These are phyloP conservation scores for Simmondsia chinensis DNA, from an alignment of 148 eudicot genomes.

Conservation along the genomic window DNA sequence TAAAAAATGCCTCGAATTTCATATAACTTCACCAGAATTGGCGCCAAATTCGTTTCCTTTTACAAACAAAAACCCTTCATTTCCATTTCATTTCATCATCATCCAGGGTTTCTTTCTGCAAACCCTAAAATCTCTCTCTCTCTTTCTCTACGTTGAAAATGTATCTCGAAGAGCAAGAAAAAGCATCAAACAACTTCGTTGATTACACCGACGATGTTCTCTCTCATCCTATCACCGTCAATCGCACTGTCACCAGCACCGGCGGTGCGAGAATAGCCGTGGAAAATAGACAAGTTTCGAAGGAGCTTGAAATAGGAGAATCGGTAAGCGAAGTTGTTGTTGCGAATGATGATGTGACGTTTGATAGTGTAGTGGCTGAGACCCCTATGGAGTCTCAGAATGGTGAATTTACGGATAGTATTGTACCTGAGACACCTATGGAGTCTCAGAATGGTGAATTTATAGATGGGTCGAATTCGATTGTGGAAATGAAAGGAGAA, in stretches of 20 bases:
- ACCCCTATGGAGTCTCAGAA: constrained; percentile 5
- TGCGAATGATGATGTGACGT: not conserved
- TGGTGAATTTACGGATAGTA: not conserved
- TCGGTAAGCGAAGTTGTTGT: not conserved
- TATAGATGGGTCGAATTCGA: not conserved
- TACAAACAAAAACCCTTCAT: no score
- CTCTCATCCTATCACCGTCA: constrained; percentile 6
- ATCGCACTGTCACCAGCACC: constrained; percentile 28
- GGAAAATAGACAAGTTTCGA: no score
- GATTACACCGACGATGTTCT: no score
- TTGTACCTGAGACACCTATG: not conserved
- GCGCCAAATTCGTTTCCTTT: no score
- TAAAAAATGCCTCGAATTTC: no score
- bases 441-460: not conserved
- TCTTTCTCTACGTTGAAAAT: no score
- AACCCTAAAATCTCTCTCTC: no score
- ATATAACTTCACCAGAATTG: no score
- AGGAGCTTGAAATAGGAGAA: constrained; percentile 1
- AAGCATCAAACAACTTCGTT: no score
- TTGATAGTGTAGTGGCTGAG: not conserved
- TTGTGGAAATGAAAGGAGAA: constrained; percentile 14
- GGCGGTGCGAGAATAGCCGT: constrained; percentile 38
- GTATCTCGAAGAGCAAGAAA: no score
- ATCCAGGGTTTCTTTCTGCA: no score
- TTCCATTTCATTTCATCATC: no score